These are phyloP conservation scores for Quercus rubra DNA, from an alignment of 306 rosid species.

Conservation along the genomic window DNA sequence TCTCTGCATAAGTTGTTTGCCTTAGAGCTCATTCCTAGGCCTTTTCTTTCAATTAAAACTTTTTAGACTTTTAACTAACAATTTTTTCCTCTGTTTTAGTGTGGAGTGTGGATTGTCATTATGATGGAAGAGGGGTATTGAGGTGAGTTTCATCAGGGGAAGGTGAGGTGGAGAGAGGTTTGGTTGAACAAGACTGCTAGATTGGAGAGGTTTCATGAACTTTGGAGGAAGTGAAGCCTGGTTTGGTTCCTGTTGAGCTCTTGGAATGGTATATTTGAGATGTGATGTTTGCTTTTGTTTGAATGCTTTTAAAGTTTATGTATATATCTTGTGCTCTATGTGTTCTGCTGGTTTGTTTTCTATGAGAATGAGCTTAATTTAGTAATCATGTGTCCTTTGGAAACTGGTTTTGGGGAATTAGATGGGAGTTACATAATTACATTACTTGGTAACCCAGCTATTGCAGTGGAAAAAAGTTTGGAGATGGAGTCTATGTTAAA, in stretches of 20 bases:
- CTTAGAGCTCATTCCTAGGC: too few species aligned
- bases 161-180: constrained; percentile 34
- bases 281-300: background rate
- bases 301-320: background rate
- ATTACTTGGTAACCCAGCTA: too few species aligned
- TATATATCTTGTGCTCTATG: background rate
- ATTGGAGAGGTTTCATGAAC: constrained; percentile 17
- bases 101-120: background rate
- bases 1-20: too few species aligned
- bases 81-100: too few species aligned
- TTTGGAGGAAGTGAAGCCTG: constrained; percentile 28
- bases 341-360: background rate
- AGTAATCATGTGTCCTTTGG: too few species aligned
- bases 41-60: too few species aligned
- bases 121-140: constrained; percentile 36
- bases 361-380: too few species aligned
- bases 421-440: too few species aligned
- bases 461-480: too few species aligned
- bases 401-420: too few species aligned
- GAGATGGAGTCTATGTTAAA: too few species aligned
- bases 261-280: constrained; percentile 49
- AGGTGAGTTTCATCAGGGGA: constrained; percentile 28
- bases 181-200: constrained; percentile 18
- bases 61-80: too few species aligned
- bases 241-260: constrained; percentile 32